Conservation (phyloP, 2,329 filamentous ascomycete genomes). For the Onygenales sp. region DNA sequence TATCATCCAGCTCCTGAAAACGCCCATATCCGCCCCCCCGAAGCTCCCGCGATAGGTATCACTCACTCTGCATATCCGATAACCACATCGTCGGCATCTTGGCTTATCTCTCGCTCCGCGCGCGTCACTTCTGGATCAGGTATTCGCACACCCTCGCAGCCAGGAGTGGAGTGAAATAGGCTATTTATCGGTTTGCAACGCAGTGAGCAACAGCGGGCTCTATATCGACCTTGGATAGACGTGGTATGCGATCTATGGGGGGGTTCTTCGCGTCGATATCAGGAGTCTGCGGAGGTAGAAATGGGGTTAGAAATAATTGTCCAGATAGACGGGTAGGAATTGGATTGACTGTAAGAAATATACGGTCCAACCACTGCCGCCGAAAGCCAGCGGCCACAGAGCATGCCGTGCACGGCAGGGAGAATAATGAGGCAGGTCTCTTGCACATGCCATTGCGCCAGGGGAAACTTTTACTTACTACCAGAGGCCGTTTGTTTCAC, state of each 20-base stretch:
- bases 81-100: conserved; percentile 90
- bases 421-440: background rate
- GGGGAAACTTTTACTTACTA: background rate
- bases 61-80: conserved; percentile 86
- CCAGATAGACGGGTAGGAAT: background rate
- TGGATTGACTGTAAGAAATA: background rate
- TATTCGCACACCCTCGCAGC: too few relatives aligned
- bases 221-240: too few relatives aligned
- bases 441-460: background rate
- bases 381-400: too few relatives aligned
- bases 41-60: background rate
- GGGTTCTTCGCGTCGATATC: background rate
- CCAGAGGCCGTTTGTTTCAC: background rate
- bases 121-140: background rate
- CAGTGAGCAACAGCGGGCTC: too few relatives aligned
- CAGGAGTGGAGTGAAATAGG: too few relatives aligned
- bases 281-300: too few relatives aligned
- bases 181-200: too few relatives aligned
- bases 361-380: background rate
- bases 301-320: too few relatives aligned
- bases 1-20: background rate
- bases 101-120: conserved; percentile 6
- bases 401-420: too few relatives aligned
- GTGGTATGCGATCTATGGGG: background rate
- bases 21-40: background rate